A percentile compares a stretch with the other conserved stretches of the same genome.
These are phyloP conservation scores for Kuraishia molischiana DNA, from an alignment of 805 yeast species.

Conservation along the genomic window DNA sequence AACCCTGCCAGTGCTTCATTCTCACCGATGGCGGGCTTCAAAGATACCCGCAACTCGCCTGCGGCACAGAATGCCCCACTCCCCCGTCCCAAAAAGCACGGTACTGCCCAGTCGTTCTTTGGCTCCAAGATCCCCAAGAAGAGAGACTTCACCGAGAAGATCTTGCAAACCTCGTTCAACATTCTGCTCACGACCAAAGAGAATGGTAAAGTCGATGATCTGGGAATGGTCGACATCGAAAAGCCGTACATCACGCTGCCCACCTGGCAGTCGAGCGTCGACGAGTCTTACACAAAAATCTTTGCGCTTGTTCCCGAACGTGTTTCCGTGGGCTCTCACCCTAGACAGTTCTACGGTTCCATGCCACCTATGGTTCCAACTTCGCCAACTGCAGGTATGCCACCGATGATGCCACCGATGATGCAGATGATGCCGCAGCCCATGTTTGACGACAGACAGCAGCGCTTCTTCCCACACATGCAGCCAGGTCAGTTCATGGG, in stretches of 20 bases:
- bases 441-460: not conserved
- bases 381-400: conserved; percentile 4
- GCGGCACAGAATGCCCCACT: not conserved
- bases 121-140: conserved; percentile 24
- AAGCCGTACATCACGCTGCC: conserved; percentile 68
- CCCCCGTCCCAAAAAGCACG: conserved; percentile 3
- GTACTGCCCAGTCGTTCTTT: conserved; percentile 22
- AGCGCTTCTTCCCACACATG: not conserved
- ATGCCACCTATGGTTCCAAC: conserved; percentile 4
- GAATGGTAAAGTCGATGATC: conserved; percentile 12
- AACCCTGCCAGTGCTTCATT: conserved; percentile 63
- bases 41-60: conserved; percentile 10
- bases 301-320: conserved; percentile 32
- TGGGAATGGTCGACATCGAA: conserved; percentile 35
- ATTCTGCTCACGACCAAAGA: conserved; percentile 38
- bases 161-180: conserved; percentile 37
- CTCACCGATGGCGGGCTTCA: conserved; percentile 31
- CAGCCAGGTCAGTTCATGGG: not conserved
- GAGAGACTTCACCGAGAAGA: conserved; percentile 17
- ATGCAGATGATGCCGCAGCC: conserved; percentile 5
- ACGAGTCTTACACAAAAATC: conserved; percentile 41
- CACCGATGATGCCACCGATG: conserved; percentile 4
- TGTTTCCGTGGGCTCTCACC: conserved; percentile 2
- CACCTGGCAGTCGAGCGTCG: conserved; percentile 59
- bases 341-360: conserved; percentile 1